Conservation (phyloP, 768 basidiomycete genomes). For the Naganishia antarctica region DNA sequence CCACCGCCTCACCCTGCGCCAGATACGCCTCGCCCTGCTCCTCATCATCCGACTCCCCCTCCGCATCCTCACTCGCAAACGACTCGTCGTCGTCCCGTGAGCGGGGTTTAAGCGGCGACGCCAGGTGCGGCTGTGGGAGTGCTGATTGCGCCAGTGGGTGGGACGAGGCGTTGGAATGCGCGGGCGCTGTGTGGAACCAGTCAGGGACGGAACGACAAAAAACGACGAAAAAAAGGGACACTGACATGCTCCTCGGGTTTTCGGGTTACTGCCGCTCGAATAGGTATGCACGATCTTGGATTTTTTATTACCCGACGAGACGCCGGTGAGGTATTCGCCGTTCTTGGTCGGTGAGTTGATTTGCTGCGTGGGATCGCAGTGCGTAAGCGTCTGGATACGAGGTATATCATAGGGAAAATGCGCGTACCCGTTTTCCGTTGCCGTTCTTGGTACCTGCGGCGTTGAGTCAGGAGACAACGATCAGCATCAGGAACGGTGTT, state of each 20-base stretch:
- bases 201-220: not conserved
- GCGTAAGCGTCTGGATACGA: no score
- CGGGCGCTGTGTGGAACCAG: not conserved
- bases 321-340: not conserved
- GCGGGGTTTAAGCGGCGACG: slow-evolving; percentile 1
- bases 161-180: slow-evolving; percentile 7
- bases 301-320: not conserved
- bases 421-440: slow-evolving; percentile 13
- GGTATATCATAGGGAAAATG: no score
- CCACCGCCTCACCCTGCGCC: not conserved
- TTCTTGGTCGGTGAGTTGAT: slow-evolving; percentile 7
- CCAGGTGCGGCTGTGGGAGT: not conserved
- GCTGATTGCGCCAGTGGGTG: slow-evolving; percentile 26
- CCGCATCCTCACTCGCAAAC: slow-evolving; percentile 49
- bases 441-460: slow-evolving; percentile 8
- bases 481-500: not conserved
- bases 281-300: slow-evolving; percentile 7
- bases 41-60: slow-evolving; percentile 51
- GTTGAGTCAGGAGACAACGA: not conserved
- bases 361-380: no score
- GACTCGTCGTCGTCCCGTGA: not conserved
- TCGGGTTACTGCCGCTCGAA: not conserved
- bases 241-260: not conserved
- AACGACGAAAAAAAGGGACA: not conserved
- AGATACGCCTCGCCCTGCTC: slow-evolving; percentile 35